Base-by-base conservation (phyloP, 257 asterid genomes). In the Marsdenia floribunda region DNA sequence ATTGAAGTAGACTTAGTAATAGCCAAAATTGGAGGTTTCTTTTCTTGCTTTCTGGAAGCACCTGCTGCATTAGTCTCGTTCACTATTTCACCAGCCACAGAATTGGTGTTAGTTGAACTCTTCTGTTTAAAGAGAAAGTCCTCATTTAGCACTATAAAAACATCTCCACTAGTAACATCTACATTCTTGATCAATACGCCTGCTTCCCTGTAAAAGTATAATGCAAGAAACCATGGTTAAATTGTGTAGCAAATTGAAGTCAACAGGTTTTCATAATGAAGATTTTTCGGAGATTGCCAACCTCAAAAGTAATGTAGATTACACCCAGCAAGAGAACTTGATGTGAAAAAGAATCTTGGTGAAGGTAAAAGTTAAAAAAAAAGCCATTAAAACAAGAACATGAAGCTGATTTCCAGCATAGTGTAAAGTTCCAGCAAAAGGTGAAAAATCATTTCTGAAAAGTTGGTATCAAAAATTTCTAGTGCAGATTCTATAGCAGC, bases 111-210 rank as follows among this genome's bases (percentile, higher is more conserved):
- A 58, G 87, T 72, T 73, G 76, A 69, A 80, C 85, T 83, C 83
- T 87, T 87, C 79, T 88, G 88, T 86, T 88, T 86, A 38, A 82
- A 79, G 76, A 95, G 85, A 73, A 89, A 77, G 73, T 90, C 93
- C 76, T 90, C 98, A 78, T 82, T 84, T 75, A 95, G 77, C 83
- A 88, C 82, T 76, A 95, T 73, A 77, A 79, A 83, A 60, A 95
- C 91, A 78, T 92, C 90, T 72, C 98, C 97, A 77, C 83, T 79
- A 58, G 79, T 86, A 77, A 88, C 77, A 83, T 92, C 96, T 89
- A 95, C 82, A 81, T 87, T 87, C 83, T 82, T 87, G 74, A 95
- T 81, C 77, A 89, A 91, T 80, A 93, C 79, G 73, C 98, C 99
- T 78, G 96, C 89, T 81, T 95, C 98, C 96, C 99, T 95, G 91